Conservation (phyloP, 2,329 filamentous ascomycete species). For the Calycina herbarum region DNA sequence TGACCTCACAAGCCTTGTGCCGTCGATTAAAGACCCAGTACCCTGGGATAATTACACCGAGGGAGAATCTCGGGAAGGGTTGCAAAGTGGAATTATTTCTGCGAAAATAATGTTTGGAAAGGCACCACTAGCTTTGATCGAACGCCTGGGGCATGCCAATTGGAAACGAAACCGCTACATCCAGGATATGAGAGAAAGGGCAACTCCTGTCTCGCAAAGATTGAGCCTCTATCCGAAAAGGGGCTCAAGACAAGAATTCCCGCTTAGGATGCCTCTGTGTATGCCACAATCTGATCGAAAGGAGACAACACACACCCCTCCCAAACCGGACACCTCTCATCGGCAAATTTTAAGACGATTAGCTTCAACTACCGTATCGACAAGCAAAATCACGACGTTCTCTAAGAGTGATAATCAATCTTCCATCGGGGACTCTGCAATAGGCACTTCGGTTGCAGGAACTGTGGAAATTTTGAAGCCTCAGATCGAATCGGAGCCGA, state of each 20-base stretch:
- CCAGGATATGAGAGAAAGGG: background rate
- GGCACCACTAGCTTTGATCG: background rate
- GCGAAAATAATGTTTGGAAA: slow-evolving; percentile 1
- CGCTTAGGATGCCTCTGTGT: background rate
- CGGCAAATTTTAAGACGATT: background rate
- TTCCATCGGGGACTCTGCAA: background rate
- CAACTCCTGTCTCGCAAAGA: background rate
- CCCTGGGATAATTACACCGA: background rate
- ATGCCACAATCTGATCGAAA: background rate
- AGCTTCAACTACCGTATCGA: background rate
- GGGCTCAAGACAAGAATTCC: background rate
- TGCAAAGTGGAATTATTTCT: slow-evolving; percentile 1
- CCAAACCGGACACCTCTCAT: background rate
- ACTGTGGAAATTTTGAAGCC: background rate
- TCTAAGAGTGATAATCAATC: background rate
- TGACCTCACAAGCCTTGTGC: background rate
- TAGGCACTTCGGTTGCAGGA: background rate
- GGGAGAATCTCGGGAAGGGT: background rate
- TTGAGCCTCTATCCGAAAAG: background rate
- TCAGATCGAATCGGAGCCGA: background rate
- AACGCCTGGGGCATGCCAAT: background rate
- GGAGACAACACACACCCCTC: background rate
- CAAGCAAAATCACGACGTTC: too few species aligned
- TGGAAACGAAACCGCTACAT: slow-evolving; percentile 5
- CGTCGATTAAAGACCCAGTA: background rate